These are phyloP conservation scores for Aspergillus homomorphus DNA, from an alignment of 495 filamentous ascomycete species.

Conservation along the genomic window DNA sequence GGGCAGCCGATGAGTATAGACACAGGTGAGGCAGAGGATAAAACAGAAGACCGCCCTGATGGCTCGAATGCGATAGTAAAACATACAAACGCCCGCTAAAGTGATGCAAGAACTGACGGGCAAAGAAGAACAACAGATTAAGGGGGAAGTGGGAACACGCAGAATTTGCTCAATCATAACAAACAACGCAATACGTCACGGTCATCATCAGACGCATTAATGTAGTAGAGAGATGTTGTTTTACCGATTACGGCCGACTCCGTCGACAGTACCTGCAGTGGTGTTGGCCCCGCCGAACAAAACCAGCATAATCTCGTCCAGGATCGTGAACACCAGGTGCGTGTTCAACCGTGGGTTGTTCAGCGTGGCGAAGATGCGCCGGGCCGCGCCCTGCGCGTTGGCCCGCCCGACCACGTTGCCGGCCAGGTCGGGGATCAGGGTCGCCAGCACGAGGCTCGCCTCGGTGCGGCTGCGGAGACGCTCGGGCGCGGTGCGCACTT, in stretches of 20 bases:
- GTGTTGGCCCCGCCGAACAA: slow-evolving; percentile 56
- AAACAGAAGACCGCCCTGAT: no score
- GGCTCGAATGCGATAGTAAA: no score
- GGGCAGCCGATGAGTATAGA: no score
- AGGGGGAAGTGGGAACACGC: no score
- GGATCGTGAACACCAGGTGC: slow-evolving; percentile 71
- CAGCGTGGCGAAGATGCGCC: slow-evolving; percentile 75
- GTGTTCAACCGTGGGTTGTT: slow-evolving; percentile 70
- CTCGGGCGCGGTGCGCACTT: slow-evolving; percentile 59
- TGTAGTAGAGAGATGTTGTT: not conserved
- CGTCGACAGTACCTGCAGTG: not conserved
- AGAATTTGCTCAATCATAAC: not conserved
- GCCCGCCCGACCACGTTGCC: slow-evolving; percentile 79
- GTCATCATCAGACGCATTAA: not conserved
- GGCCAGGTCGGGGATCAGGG: slow-evolving; percentile 75
- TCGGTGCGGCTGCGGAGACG: slow-evolving; percentile 66
- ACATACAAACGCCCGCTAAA: no score
- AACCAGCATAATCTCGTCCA: slow-evolving; percentile 74
- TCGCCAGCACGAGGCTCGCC: slow-evolving; percentile 75
- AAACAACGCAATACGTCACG: not conserved
- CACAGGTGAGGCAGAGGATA: no score
- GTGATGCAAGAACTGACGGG: no score
- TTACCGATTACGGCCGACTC: not conserved
- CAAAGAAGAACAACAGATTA: not conserved
- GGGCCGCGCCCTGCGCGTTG: slow-evolving; percentile 79